Evolutionary conservation across 768 basidiomycete genomes (phyloP), one percentile per base, ranked within the genome.

Genomic region (Pleurotus djamor): DNA sequence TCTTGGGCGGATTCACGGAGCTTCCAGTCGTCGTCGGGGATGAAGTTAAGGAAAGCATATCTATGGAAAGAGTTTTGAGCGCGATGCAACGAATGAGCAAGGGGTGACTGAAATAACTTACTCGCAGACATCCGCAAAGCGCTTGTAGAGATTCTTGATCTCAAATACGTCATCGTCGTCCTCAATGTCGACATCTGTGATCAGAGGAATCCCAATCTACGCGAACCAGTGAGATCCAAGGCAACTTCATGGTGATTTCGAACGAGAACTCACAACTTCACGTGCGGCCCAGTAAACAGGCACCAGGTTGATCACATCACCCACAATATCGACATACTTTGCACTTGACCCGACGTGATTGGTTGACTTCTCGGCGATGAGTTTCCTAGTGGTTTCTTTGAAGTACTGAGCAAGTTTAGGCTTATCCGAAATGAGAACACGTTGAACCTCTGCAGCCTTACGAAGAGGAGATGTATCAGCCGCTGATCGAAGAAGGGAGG

Each of bases 251-350:
- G 8, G 17, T 9, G 10, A 21, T 33, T 21, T 32, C 17, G 34
- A 21, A 28, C 8, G 7, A 10, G 33, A 17, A 72, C 86, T 63
- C 60, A 89, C 89, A 59, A 89, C 71, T 56, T 82, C 67, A 35
- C 81, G 74, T 8, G 80, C 79, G 33, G 86, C 75, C 87, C 86
- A 91, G 60, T 82, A 76, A 4, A 87, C 68, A 0, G 89, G 83
- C 41, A 88, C 59, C 32, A 78, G 66, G 61, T 91, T 87, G 65
- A 88, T 80, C 17, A 91, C 88, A 63, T 91, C 86, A 44, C 74
- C 74, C 5, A 91, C 80, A 38, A 91, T 78, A 66, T 92, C 87
- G 17, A 90, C 68, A 52, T 69, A 76, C 35, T 62, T 71, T 14
- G 33, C 17, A 16, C 61, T 58, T 13, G 68, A 62, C 4, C 69